Conservation (phyloP, 73 alveolate species). For the Paramecium tetraurelia region DNA sequence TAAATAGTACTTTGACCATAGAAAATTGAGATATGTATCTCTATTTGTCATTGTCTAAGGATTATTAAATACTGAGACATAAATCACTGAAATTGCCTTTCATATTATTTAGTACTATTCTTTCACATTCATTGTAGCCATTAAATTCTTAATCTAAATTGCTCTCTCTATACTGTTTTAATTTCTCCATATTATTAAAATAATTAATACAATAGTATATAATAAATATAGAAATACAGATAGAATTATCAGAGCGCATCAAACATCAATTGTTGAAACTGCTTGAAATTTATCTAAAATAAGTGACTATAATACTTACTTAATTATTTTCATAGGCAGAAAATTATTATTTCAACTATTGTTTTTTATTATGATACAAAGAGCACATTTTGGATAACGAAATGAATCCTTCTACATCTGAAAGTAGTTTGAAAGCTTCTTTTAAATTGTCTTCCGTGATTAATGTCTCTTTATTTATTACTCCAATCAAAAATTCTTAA, state of each 20-base stretch:
- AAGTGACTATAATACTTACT: background rate
- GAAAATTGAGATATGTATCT: background rate
- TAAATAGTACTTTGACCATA: background rate
- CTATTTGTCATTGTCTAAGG: background rate
- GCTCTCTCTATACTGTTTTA: background rate
- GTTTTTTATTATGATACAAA: background rate
- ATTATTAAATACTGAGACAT: background rate
- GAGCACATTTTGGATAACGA: background rate
- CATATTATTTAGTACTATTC: background rate
- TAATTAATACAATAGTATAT: too few relatives aligned
- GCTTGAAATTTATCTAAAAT: background rate
- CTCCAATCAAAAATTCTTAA: slow-evolving; percentile 2
- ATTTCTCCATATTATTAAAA: background rate
- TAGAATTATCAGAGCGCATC: background rate
- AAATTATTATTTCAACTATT: background rate
- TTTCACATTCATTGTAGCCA: background rate
- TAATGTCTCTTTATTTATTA: background rate
- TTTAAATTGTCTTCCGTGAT: background rate
- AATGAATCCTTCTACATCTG: background rate
- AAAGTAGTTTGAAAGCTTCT: background rate
- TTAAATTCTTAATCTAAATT: background rate
- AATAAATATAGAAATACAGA: background rate
- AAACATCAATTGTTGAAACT: background rate
- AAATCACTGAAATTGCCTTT: background rate
- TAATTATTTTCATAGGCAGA: background rate